A percentile compares a stretch with the other conserved stretches of the same genome.
Evolutionary conservation across 306 rosid genomes (phyloP).

Genomic region (Rosa rugosa): DNA sequence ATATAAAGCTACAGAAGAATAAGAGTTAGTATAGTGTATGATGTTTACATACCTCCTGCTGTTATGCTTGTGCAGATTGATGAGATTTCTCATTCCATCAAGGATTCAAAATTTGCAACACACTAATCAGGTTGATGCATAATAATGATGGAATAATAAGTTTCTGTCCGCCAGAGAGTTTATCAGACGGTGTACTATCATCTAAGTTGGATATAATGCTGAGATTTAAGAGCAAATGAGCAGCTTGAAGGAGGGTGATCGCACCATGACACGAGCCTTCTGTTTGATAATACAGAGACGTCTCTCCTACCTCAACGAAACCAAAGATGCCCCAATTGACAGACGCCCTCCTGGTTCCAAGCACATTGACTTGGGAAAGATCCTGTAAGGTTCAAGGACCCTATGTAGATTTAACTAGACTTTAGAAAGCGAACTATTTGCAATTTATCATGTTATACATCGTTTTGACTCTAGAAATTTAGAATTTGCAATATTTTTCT

Average conservation of each 20-base stretch:
- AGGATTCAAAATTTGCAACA: not conserved
- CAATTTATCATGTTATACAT: not conserved
- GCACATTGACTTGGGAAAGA: conserved; percentile 9
- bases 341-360: not conserved
- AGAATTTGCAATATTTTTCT: not conserved
- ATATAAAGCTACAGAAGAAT: not conserved
- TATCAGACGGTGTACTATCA: not conserved
- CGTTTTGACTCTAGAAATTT: not conserved
- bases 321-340: not conserved
- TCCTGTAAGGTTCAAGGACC: conserved; percentile 17
- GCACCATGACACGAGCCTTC: not conserved
- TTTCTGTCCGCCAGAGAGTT: not conserved
- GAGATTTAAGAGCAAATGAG: not conserved
- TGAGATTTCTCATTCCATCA: not conserved
- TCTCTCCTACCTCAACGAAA: not conserved
- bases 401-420: not conserved
- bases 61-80: conserved; percentile 23
- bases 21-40: not conserved
- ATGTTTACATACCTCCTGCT: not conserved
- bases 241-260: conserved; percentile 9
- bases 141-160: not conserved
- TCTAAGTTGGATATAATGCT: not conserved
- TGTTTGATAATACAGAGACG: not conserved
- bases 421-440: not conserved
- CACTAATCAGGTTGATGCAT: not conserved